Conservation (phyloP, 2,329 filamentous ascomycete genomes). For the Cladosporium sphaerospermum region DNA sequence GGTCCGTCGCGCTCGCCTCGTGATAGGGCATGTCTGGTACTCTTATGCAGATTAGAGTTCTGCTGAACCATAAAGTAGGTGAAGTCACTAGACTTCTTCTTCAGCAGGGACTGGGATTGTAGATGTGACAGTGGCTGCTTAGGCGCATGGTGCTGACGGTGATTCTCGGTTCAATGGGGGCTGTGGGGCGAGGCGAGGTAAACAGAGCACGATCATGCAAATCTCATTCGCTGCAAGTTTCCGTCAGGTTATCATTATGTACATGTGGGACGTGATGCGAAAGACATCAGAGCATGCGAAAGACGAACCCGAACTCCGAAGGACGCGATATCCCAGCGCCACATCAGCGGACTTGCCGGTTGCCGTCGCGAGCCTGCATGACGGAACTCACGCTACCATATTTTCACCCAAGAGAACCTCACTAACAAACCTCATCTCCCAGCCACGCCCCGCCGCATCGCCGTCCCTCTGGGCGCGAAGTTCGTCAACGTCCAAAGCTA, state of each 20-base stretch:
- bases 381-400: not conserved
- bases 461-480: constrained; percentile 15
- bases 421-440: constrained; percentile 22
- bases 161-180: not conserved
- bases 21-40: no score
- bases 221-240: no score
- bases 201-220: no score
- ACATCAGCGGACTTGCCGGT: not conserved
- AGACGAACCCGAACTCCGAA: not conserved
- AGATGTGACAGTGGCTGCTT: no score
- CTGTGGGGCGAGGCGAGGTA: no score
- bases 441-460: constrained; percentile 5
- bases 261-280: not conserved
- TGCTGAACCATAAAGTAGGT: no score
- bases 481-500: constrained; percentile 13
- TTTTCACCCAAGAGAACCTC: constrained; percentile 17
- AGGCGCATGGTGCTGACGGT: not conserved
- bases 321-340: no score
- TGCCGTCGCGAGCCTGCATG: not conserved
- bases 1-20: no score
- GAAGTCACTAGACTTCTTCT: no score
- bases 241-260: not conserved
- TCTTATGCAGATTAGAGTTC: no score
- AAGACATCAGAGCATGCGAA: not conserved
- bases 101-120: no score